A percentile compares a stretch with the other conserved stretches of the same genome.
Conservation (phyloP, 2,329 filamentous ascomycete species). For the Phialemonium atrogriseum region DNA sequence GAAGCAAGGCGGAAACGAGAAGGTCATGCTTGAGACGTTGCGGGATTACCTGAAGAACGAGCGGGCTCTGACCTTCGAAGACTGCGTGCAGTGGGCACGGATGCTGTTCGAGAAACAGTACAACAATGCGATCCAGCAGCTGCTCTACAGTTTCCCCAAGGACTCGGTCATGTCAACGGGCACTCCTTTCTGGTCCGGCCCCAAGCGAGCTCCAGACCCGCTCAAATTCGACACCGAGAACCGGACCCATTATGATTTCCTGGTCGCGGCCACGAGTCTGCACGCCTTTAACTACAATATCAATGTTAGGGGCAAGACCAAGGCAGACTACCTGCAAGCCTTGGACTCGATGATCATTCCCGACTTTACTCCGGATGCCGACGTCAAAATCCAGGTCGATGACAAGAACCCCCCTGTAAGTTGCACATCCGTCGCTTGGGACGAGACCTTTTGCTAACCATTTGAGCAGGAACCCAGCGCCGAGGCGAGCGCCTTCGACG, state of each 20-base stretch:
- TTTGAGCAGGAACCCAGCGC: constrained; percentile 67
- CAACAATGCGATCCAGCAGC: constrained; percentile 91
- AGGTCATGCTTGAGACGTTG: constrained; percentile 83
- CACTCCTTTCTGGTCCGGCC: constrained; percentile 94
- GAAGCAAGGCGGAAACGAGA: constrained; percentile 92
- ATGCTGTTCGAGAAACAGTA: constrained; percentile 94
- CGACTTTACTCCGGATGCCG: constrained; percentile 83
- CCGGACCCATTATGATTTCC: constrained; percentile 77
- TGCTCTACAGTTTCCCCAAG: constrained; percentile 95
- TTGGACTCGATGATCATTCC: constrained; percentile 91
- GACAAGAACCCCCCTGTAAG: constrained; percentile 82
- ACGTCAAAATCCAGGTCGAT: constrained; percentile 93
- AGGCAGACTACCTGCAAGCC: constrained; percentile 67
- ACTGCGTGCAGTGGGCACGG: constrained; percentile 94
- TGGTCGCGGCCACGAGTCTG: constrained; percentile 81
- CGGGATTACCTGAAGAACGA: constrained; percentile 86
- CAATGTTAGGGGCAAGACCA: constrained; percentile 67
- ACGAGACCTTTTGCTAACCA: constrained; percentile 16
- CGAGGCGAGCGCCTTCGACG: constrained; percentile 51
- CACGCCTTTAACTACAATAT: constrained; percentile 98
- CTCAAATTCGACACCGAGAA: constrained; percentile 83
- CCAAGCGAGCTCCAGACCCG: constrained; percentile 89
- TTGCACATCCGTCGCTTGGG: too few relatives aligned
- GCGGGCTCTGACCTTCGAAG: constrained; percentile 85
- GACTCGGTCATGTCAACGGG: constrained; percentile 83